Conservation (phyloP, 768 basidiomycete genomes). For the Mrakia frigida region DNA sequence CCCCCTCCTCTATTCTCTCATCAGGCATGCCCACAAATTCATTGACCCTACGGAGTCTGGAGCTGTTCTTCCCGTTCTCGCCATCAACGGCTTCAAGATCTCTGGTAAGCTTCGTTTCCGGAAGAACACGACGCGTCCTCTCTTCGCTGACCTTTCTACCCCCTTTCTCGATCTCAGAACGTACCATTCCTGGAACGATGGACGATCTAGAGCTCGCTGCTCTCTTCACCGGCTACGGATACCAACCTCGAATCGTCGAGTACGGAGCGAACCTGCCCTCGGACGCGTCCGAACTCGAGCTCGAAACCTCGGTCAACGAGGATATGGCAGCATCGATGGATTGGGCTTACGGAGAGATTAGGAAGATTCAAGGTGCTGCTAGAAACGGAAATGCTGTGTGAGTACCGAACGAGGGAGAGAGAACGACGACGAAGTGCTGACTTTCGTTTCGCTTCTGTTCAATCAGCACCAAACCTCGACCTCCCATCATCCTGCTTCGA, state of each 20-base stretch:
- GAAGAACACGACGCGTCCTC: conserved; percentile 33
- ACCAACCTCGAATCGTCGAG: conserved; percentile 77
- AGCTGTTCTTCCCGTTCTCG: conserved; percentile 83
- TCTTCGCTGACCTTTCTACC: not conserved
- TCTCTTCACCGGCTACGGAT: conserved; percentile 58
- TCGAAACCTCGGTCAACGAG: conserved; percentile 53
- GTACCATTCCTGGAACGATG: conserved; percentile 86
- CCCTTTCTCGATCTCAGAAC: conserved; percentile 50
- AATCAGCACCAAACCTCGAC: conserved; percentile 67
- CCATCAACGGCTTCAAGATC: conserved; percentile 56
- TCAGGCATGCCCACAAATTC: conserved; percentile 59
- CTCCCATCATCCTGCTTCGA: conserved; percentile 80
- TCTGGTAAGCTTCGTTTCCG: conserved; percentile 24
- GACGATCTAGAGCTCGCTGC: conserved; percentile 70
- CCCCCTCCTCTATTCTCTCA: not conserved
- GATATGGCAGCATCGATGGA: conserved; percentile 68
- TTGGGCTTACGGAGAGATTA: conserved; percentile 64
- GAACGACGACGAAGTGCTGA: not conserved
- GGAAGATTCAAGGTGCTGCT: conserved; percentile 71
- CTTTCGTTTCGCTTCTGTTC: not conserved
- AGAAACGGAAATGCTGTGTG: conserved; percentile 64
- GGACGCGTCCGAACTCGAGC: conserved; percentile 37
- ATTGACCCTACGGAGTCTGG: conserved; percentile 85
- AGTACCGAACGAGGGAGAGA: not conserved
- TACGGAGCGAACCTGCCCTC: conserved; percentile 38